Conservation (phyloP, 352 stramenopile genomes). For the Globisporangium spinosum region DNA sequence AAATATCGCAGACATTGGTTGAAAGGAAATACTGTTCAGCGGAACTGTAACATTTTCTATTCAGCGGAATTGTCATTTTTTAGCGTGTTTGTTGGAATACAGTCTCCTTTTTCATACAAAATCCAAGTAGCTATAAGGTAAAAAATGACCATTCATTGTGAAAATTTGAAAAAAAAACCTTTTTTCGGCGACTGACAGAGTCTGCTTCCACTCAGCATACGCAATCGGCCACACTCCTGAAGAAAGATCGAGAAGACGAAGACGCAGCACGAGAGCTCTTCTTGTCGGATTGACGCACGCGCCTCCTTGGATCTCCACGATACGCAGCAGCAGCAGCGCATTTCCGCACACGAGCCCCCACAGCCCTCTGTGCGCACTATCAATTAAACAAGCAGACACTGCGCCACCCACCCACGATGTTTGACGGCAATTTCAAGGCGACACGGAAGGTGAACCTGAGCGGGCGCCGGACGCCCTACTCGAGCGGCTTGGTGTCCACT, state of each 20-base stretch:
- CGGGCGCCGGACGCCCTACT: conserved; percentile 42
- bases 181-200: not conserved
- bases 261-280: not conserved
- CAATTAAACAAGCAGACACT: not conserved
- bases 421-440: conserved; percentile 72
- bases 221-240: not conserved
- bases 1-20: not conserved
- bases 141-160: not conserved
- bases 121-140: too few relatives aligned
- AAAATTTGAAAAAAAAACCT: not conserved
- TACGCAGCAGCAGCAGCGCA: not conserved
- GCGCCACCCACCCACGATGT: conserved; percentile 30
- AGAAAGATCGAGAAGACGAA: conserved; percentile 11
- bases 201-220: not conserved
- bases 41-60: too few relatives aligned
- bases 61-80: too few relatives aligned
- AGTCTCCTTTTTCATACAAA: too few relatives aligned
- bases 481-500: conserved; percentile 19
- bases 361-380: not conserved
- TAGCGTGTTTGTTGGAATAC: too few relatives aligned
- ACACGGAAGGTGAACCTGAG: conserved; percentile 68
- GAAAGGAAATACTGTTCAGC: too few relatives aligned
- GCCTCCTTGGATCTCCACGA: not conserved
- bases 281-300: not conserved
- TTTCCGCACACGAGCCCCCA: not conserved